Conservation (phyloP, 2,329 filamentous ascomycete genomes). For the Penicillium brevicompactum region DNA sequence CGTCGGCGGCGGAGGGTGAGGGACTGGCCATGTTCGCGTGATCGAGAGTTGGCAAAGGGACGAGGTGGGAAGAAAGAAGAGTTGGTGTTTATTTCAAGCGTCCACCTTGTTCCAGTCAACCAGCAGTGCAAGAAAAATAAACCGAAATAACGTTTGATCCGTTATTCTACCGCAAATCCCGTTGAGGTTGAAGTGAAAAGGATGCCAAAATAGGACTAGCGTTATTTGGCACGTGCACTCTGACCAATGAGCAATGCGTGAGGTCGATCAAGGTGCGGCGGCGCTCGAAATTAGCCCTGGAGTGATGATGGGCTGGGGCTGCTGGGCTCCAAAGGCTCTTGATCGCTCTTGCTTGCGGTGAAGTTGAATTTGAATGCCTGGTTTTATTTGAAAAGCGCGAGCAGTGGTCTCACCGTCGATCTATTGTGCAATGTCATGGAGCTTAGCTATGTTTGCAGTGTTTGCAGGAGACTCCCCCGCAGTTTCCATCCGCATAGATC, state of each 20-base stretch:
- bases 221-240: background rate
- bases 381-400: background rate
- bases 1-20: constrained; percentile 42
- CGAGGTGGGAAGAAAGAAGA: background rate
- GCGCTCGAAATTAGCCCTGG: background rate
- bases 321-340: no score
- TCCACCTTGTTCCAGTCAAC: background rate
- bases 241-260: background rate
- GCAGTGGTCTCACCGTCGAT: background rate
- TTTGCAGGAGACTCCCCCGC: constrained; percentile 30
- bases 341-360: no score
- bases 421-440: background rate
- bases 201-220: background rate
- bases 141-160: background rate
- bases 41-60: constrained; percentile 3
- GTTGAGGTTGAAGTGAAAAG: background rate
- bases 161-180: background rate
- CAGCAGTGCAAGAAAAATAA: background rate
- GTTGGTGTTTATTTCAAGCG: background rate
- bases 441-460: constrained; percentile 14
- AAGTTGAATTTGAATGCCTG: background rate
- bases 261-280: no score
- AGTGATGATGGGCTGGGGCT: background rate
- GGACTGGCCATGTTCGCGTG: constrained; percentile 44
- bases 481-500: constrained; percentile 20